Base-by-base conservation (phyloP, 2,329 filamentous ascomycete genomes). In the Fusarium temperatum region DNA sequence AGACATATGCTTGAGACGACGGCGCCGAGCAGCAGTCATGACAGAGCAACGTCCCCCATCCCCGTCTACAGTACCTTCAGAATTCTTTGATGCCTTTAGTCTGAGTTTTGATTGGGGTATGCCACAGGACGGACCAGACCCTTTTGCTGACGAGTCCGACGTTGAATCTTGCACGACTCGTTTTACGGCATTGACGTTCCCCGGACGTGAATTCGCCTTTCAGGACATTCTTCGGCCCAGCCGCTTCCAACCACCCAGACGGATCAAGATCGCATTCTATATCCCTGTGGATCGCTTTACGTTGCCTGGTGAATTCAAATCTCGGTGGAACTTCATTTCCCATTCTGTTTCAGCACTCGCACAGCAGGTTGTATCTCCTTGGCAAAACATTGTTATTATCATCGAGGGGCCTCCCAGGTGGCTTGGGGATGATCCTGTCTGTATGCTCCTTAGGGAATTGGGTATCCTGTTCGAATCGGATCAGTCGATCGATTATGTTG, bases 271-370 rank as follows among this genome's bases (percentile, higher is more conserved):
- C 22, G 39, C 39, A 15, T 41, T 41, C 22, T 41, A 15, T 5
- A 41, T 41, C 22, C 39, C 2, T 9, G 39, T 41, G 6, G 4
- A 41, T 41, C 24, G 4, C 4, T 0, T 41, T n/a, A 41, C 1
- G 39, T 15, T 0, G 0, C 39, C 13, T 41, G 13, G 0, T 41
- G 39, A n/a, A 3, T n/a, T 41, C 39, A 1, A 14, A 41, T 9
- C 4, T 8, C 13, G 6, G 6, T n/a, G 22, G 39, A 41, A 41
- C 22, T 41, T 41, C 13, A n/a, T 41, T 15, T 41, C 39, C 8
- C 8, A 5, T 6, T 9, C 22, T n/a, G 7, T 41, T 41, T 3
- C 2, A 15, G 39, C 39, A n/a, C 39, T 41, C 0, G 22, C 39
- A n/a, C 7, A 41, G 39, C 5, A n/a, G 39, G 39, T 15, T 41